phyloP scores from a whole-genome alignment of 2,329 filamentous ascomycete species.

The Aquanectria penicillioides region DNA sequence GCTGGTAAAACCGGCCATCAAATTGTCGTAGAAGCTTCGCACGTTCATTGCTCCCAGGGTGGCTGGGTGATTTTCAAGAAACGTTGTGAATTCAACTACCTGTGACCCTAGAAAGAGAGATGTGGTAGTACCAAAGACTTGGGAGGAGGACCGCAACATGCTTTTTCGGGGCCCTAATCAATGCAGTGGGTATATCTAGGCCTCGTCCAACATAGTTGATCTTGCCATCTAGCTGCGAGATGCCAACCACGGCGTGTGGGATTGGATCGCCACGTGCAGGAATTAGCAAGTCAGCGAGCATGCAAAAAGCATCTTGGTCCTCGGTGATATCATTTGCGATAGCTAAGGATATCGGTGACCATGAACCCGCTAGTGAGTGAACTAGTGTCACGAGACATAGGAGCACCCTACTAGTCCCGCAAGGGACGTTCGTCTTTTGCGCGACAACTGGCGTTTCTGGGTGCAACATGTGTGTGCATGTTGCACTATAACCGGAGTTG shows the following conservation, averaged over 20 bases:
- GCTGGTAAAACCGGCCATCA: slow-evolving; percentile 60
- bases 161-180: not conserved
- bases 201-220: not conserved
- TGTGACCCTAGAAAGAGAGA: slow-evolving; percentile 55
- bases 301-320: no score
- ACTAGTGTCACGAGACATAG: no score
- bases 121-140: slow-evolving; percentile 64
- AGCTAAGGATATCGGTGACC: no score
- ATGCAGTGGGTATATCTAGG: not conserved
- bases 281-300: not conserved
- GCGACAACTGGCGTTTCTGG: no score
- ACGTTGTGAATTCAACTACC: not conserved
- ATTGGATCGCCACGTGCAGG: slow-evolving; percentile 5
- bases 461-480: no score
- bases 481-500: no score
- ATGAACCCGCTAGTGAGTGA: no score
- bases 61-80: slow-evolving; percentile 1
- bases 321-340: no score
- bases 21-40: slow-evolving; percentile 47
- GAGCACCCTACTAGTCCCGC: no score
- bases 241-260: not conserved
- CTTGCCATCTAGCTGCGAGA: not conserved
- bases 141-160: slow-evolving; percentile 55
- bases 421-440: no score
- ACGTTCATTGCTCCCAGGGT: not conserved